A percentile compares a stretch with the other conserved stretches of the same genome.
Evolutionary conservation across 495 filamentous ascomycete genomes (phyloP).

Genomic region (Penicillium steckii): DNA sequence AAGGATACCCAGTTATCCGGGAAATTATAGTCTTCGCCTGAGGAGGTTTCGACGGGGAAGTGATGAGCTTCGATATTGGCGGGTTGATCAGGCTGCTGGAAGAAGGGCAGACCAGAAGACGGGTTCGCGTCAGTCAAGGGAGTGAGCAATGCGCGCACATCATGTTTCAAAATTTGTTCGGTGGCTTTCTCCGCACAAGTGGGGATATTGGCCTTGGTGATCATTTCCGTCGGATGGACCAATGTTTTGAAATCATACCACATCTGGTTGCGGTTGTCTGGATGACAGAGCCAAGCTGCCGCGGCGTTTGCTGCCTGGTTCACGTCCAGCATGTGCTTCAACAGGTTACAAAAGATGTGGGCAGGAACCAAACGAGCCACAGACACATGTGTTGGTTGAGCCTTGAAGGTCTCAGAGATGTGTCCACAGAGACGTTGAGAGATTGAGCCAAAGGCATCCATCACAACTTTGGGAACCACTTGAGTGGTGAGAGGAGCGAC

Average conservation of each 20-base stretch:
- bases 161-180: constrained; percentile 67
- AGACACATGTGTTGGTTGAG: constrained; percentile 78
- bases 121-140: constrained; percentile 36
- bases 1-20: constrained; percentile 86
- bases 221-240: constrained; percentile 65
- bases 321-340: constrained; percentile 83
- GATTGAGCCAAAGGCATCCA: constrained; percentile 81
- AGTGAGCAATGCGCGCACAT: constrained; percentile 68
- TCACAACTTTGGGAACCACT: constrained; percentile 78
- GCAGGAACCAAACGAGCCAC: constrained; percentile 84
- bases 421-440: constrained; percentile 74
- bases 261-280: constrained; percentile 66
- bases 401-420: constrained; percentile 73
- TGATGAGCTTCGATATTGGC: constrained; percentile 36
- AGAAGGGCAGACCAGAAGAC: constrained; percentile 32
- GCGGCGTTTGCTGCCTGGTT: constrained; percentile 75
- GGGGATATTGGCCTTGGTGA: constrained; percentile 42
- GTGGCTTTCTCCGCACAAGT: constrained; percentile 44
- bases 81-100: constrained; percentile 41
- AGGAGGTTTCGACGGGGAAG: constrained; percentile 34
- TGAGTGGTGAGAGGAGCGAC: constrained; percentile 82
- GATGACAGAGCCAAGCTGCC: constrained; percentile 48
- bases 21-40: constrained; percentile 58
- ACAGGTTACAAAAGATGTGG: constrained; percentile 78
- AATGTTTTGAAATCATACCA: constrained; percentile 84